These are phyloP conservation scores for Carex cristatella DNA, from an alignment of 176 grass and related monocot species.

Conservation along the genomic window DNA sequence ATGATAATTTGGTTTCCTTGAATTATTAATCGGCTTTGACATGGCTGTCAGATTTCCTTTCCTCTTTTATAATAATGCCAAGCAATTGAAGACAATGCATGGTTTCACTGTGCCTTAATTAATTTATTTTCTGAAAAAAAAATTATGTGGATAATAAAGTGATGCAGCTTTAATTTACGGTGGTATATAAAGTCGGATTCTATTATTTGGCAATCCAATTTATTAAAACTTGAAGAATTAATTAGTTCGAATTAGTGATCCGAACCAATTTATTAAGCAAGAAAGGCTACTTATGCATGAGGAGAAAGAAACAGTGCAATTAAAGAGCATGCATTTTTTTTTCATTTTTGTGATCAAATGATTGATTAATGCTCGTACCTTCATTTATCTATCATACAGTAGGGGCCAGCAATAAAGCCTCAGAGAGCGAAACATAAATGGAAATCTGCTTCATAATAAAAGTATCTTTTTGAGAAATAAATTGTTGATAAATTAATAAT, in stretches of 20 bases:
- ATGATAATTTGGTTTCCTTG: not conserved
- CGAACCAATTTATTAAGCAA: too few relatives aligned
- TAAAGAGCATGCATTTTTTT: too few relatives aligned
- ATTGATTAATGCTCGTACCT: too few relatives aligned
- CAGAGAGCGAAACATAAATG: not conserved
- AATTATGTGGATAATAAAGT: not conserved
- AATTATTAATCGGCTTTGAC: not conserved
- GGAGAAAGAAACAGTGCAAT: too few relatives aligned
- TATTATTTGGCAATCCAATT: not conserved
- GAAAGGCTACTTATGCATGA: too few relatives aligned
- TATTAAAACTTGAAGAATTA: not conserved
- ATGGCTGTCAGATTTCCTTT: not conserved
- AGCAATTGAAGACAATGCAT: not conserved
- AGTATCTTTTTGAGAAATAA: not conserved
- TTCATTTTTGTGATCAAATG: too few relatives aligned
- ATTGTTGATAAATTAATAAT: not conserved
- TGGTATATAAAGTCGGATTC: not conserved
- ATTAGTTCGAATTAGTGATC: too few relatives aligned
- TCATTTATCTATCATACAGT: too few relatives aligned
- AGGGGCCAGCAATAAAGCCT: not conserved
- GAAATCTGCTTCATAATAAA: not conserved
- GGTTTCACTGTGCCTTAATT: not conserved
- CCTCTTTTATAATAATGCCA: not conserved
- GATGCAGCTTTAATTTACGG: not conserved
- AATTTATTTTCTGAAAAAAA: not conserved